A percentile compares a stretch with the other conserved stretches of the same genome.
phyloP scores from a whole-genome alignment of 1,284 basidiomycete genomes.

The Flammula alnicola region DNA sequence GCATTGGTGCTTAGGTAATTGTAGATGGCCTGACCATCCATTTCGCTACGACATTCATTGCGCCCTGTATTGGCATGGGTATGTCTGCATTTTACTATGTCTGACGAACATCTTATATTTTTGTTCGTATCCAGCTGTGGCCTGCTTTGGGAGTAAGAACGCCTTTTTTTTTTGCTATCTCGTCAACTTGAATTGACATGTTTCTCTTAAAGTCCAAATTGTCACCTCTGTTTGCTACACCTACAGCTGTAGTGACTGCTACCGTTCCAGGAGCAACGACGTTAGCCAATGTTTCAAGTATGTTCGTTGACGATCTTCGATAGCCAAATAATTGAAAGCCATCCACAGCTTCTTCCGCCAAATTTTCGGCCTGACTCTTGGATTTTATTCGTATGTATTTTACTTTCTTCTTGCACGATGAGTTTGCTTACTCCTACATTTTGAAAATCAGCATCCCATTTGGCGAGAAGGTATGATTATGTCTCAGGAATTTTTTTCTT shows the following conservation, averaged over 20 bases:
- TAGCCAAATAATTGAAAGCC: too few relatives aligned
- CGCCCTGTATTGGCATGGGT: constrained; percentile 44
- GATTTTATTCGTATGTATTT: constrained; percentile 35
- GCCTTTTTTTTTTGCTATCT: not conserved
- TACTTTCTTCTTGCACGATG: not conserved
- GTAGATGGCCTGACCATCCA: constrained; percentile 38
- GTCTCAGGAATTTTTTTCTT: not conserved
- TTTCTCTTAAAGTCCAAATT: constrained; percentile 33
- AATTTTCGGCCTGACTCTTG: constrained; percentile 33
- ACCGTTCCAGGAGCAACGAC: constrained; percentile 36
- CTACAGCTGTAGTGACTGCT: constrained; percentile 41
- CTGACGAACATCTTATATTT: not conserved
- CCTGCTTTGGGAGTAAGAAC: constrained; percentile 38
- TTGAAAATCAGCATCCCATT: constrained; percentile 29
- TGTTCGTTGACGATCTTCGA: too few relatives aligned
- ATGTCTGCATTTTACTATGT: constrained; percentile 10
- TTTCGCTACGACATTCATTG: constrained; percentile 35
- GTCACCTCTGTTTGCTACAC: constrained; percentile 38
- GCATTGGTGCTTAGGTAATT: too few relatives aligned
- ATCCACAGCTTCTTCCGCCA: constrained; percentile 32
- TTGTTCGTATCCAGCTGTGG: constrained; percentile 29
- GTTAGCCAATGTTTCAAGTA: constrained; percentile 41
- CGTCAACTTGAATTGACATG: not conserved
- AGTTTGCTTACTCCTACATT: not conserved
- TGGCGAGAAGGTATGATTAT: constrained; percentile 26